Percentiles rank a stretch among this genome's conserved stretches.
These are phyloP conservation scores for Phytophthora tentaculata DNA, from an alignment of 352 stramenopile species.

Conservation along the genomic window DNA sequence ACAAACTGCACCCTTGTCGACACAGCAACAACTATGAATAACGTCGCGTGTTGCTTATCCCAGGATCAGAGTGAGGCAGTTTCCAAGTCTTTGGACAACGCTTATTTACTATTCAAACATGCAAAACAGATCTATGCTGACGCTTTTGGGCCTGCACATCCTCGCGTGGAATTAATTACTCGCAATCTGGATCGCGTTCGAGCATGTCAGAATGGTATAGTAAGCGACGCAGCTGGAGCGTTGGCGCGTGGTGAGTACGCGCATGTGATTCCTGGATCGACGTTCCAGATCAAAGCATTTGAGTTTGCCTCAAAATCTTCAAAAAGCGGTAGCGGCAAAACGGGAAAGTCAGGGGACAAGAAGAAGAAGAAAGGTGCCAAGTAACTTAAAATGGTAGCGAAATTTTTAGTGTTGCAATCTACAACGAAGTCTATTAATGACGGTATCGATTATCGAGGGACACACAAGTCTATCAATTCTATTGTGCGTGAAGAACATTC, in stretches of 20 bases:
- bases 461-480: background rate
- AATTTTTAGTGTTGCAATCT: too few relatives aligned
- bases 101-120: slow-evolving; percentile 66
- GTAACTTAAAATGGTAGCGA: slow-evolving; percentile 8
- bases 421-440: too few relatives aligned
- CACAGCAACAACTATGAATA: slow-evolving; percentile 78
- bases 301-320: slow-evolving; percentile 37
- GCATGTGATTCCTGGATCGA: slow-evolving; percentile 68
- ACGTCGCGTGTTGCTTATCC: slow-evolving; percentile 71
- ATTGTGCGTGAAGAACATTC: slow-evolving; percentile 11
- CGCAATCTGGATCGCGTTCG: slow-evolving; percentile 59
- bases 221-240: slow-evolving; percentile 49
- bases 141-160: slow-evolving; percentile 49
- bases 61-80: slow-evolving; percentile 47
- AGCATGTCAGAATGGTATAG: slow-evolving; percentile 45
- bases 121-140: slow-evolving; percentile 54
- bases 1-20: slow-evolving; percentile 40
- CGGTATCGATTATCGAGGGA: too few relatives aligned
- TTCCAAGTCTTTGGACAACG: slow-evolving; percentile 47
- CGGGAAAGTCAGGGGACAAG: slow-evolving; percentile 39
- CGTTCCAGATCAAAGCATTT: slow-evolving; percentile 72
- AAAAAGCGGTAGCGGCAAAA: slow-evolving; percentile 21
- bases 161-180: slow-evolving; percentile 48
- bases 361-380: slow-evolving; percentile 52
- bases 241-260: slow-evolving; percentile 60